Evolutionary conservation across 1,284 basidiomycete species (phyloP), one percentile per base, ranked within the genome.

Genomic region (Ceratobasidium sp.): DNA sequence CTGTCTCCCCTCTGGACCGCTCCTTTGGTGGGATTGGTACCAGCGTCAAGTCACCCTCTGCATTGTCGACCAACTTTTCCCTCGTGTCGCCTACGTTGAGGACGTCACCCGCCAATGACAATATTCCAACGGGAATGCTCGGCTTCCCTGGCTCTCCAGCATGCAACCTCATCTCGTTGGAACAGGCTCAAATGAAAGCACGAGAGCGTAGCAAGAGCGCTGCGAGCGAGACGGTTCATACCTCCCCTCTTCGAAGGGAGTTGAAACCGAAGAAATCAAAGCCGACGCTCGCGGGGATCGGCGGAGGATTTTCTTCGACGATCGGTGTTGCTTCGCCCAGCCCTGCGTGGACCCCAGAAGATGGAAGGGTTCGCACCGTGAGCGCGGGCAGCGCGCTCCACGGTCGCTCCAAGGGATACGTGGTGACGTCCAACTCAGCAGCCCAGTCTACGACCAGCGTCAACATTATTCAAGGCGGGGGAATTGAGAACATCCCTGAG

Each of bases 141-240:
- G 64, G 49, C 16, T 76, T 76, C 43, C 75, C 76, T 24, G 76
- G 73, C 31, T 74, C 74, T 24, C 75, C 76, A 3, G 75, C 75
- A 16, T 77, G 54, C 24, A 69, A 69, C 29, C 64, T 77, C 14
- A 77, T 77, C 49, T 74, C 74, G 39, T 65, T 77, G 14, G 76
- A 77, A 34, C 72, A 77, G 34, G 76, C 76, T 22, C 69, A 71
- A 41, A 51, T 56, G 24, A 74, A 74, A 43, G 65, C 34, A 1
- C 68, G 71, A 22, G 63, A 75, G 37, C 74, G 76, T 27, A 61
- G 68, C 56, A 72, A 31, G 68, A 72, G 56, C 24, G 14, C 41
- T n/a, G 43, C 58, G 31, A 31, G 54, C 27, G 54, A 46, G 13
- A 24, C 56, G 27, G 19, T 31, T 9, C 39, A 43, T 19, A 46